Evolutionary conservation across 2,329 filamentous ascomycete species (phyloP).

Genomic region (Colletotrichum siamense): DNA sequence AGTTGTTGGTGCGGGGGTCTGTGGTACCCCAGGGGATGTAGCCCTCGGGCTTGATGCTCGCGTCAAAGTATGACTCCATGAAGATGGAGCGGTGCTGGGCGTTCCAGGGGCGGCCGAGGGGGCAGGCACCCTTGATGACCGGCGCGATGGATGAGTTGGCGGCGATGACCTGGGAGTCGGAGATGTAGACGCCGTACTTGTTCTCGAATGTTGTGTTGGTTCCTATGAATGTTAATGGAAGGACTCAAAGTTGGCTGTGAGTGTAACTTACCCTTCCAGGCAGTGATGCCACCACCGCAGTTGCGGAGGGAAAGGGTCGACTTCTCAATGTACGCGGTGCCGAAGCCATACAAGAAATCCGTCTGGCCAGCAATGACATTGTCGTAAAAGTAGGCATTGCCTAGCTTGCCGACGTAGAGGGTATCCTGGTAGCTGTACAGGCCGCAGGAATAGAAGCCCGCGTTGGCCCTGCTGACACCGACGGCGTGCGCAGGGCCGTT

Average conservation of each 20-base stretch:
- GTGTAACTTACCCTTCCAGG: constrained; percentile 62
- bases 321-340: constrained; percentile 65
- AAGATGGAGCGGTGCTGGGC: constrained; percentile 62
- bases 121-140: constrained; percentile 48
- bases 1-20: constrained; percentile 44
- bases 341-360: constrained; percentile 74
- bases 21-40: constrained; percentile 58
- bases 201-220: constrained; percentile 69
- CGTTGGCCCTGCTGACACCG: constrained; percentile 66
- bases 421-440: constrained; percentile 75
- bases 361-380: constrained; percentile 68
- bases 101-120: constrained; percentile 70
- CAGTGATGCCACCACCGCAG: constrained; percentile 71
- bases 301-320: constrained; percentile 59
- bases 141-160: constrained; percentile 54
- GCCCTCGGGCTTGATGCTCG: constrained; percentile 55
- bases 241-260: neutral
- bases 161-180: constrained; percentile 56
- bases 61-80: constrained; percentile 59
- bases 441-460: constrained; percentile 70
- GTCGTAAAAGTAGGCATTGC: constrained; percentile 68
- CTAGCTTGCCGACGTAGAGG: constrained; percentile 40
- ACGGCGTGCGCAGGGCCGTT: constrained; percentile 65
- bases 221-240: constrained; percentile 24
- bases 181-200: constrained; percentile 71